Evolutionary conservation across 352 stramenopile genomes (phyloP).

Genomic region (Thalassiosira hispida): DNA sequence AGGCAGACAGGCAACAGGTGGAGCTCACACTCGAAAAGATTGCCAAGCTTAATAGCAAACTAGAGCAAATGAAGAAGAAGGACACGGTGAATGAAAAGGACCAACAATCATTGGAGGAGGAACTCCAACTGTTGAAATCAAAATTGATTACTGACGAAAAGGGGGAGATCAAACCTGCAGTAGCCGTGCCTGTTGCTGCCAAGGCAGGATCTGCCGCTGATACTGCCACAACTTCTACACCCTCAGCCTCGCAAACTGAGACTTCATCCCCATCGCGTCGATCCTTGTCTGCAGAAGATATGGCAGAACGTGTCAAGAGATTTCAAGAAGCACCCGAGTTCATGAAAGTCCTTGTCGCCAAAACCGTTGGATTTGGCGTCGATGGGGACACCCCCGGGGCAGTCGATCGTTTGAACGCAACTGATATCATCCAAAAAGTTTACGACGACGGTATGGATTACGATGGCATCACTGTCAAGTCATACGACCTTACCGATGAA

Average conservation of each 20-base stretch:
- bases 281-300: slow-evolving; percentile 29
- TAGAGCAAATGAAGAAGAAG: slow-evolving; percentile 43
- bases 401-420: slow-evolving; percentile 50
- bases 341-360: slow-evolving; percentile 50
- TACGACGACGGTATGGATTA: slow-evolving; percentile 50
- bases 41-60: slow-evolving; percentile 60
- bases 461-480: slow-evolving; percentile 21
- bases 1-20: slow-evolving; percentile 70
- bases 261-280: not conserved
- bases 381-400: slow-evolving; percentile 12
- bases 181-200: not conserved
- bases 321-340: slow-evolving; percentile 56
- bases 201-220: not conserved
- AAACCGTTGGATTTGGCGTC: slow-evolving; percentile 45
- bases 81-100: slow-evolving; percentile 40
- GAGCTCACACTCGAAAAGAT: slow-evolving; percentile 79
- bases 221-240: not conserved
- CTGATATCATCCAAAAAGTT: slow-evolving; percentile 47
- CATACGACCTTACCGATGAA: slow-evolving; percentile 18
- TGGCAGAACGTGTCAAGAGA: slow-evolving; percentile 30
- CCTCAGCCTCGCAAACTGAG: not conserved
- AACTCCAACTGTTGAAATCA: slow-evolving; percentile 35
- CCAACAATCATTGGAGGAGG: slow-evolving; percentile 45
- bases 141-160: slow-evolving; percentile 36
- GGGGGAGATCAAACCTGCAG: slow-evolving; percentile 19